Evolutionary conservation across 2,329 filamentous ascomycete genomes (phyloP).

Genomic region (Didymella pinodella): DNA sequence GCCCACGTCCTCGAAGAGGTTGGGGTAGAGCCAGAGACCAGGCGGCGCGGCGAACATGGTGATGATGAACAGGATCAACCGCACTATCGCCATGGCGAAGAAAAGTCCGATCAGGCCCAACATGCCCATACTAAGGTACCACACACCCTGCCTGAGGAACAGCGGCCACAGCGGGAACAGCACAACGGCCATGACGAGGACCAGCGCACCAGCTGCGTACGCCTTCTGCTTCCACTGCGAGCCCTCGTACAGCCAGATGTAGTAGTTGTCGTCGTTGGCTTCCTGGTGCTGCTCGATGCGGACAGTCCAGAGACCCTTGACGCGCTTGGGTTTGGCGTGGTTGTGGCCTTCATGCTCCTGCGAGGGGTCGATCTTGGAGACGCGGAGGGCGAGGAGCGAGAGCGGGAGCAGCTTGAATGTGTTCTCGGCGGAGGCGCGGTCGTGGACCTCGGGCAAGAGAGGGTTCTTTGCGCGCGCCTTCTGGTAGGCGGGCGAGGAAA

Average conservation of each 20-base stretch:
- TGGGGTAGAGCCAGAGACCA: slow-evolving; percentile 97
- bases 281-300: slow-evolving; percentile 97
- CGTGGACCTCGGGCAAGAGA: slow-evolving; percentile 84
- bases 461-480: slow-evolving; percentile 91
- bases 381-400: slow-evolving; percentile 90
- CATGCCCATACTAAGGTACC: slow-evolving; percentile 96
- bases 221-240: slow-evolving; percentile 93
- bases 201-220: slow-evolving; percentile 83
- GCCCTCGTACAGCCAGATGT: slow-evolving; percentile 95
- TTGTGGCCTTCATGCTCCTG: slow-evolving; percentile 71
- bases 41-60: slow-evolving; percentile 86
- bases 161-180: slow-evolving; percentile 97
- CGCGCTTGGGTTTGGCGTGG: slow-evolving; percentile 72
- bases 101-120: slow-evolving; percentile 89
- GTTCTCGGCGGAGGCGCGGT: slow-evolving; percentile 89
- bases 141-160: slow-evolving; percentile 88
- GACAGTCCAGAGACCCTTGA: slow-evolving; percentile 97
- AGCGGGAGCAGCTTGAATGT: slow-evolving; percentile 93
- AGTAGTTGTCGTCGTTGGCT: slow-evolving; percentile 85
- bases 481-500: slow-evolving; percentile 87
- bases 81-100: slow-evolving; percentile 97
- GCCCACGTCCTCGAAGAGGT: slow-evolving; percentile 97
- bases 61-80: slow-evolving; percentile 90
- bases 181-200: slow-evolving; percentile 85
- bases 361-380: slow-evolving; percentile 77